Conservation (phyloP, 1,139 yeast species). For the Hyphopichia burtonii region DNA sequence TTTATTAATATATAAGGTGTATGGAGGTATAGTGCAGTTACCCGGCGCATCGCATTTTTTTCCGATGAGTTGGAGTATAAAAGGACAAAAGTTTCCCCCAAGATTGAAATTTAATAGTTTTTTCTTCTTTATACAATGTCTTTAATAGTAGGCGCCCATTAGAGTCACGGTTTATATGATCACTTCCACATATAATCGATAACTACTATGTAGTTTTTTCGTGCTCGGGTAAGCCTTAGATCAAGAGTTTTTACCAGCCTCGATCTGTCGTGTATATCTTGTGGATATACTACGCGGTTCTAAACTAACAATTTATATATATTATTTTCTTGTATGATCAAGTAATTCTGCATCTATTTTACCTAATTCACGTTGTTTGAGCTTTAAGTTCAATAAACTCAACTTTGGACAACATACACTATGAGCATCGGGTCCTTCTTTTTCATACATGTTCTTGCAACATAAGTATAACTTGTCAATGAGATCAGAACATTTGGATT, state of each 20-base stretch:
- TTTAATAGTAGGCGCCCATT: slow-evolving; percentile 81
- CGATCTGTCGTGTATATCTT: slow-evolving; percentile 56
- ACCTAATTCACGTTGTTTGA: slow-evolving; percentile 55
- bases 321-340: not conserved
- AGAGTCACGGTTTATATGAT: slow-evolving; percentile 79
- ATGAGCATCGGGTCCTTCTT: slow-evolving; percentile 51
- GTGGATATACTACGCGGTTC: slow-evolving; percentile 67
- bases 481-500: slow-evolving; percentile 56
- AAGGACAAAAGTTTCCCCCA: not conserved
- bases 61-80: not conserved
- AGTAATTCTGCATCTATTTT: slow-evolving; percentile 52
- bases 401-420: slow-evolving; percentile 70
- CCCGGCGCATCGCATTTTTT: too few relatives aligned
- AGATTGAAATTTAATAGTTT: slow-evolving; percentile 6
- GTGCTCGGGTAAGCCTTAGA: slow-evolving; percentile 96
- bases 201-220: slow-evolving; percentile 50
- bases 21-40: too few relatives aligned
- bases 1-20: not conserved
- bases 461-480: slow-evolving; percentile 64
- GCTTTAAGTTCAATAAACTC: slow-evolving; percentile 51
- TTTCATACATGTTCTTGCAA: slow-evolving; percentile 54
- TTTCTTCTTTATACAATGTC: slow-evolving; percentile 62
- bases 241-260: slow-evolving; percentile 58
- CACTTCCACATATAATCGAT: slow-evolving; percentile 51
- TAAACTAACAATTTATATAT: slow-evolving; percentile 52